Percentiles rank a stretch among this genome's conserved stretches.
Evolutionary conservation across 257 asterid species (phyloP).

Genomic region (Solanum pennellii): DNA sequence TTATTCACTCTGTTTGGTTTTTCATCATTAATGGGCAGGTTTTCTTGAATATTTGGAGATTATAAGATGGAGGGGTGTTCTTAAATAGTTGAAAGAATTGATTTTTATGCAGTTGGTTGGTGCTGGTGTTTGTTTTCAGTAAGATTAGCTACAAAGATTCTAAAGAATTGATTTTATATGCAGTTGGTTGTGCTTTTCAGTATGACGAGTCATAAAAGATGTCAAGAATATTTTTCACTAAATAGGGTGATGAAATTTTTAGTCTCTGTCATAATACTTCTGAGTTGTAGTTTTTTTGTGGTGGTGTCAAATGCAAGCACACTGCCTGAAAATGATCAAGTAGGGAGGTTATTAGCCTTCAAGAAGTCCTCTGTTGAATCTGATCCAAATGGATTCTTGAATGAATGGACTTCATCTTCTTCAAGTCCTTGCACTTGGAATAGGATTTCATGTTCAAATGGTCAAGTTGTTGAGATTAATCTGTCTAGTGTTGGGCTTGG

Average conservation of each 20-base stretch:
- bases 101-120: constrained; percentile 25
- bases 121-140: constrained; percentile 2
- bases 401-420: constrained; percentile 47
- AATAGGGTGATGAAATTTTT: constrained; percentile 17
- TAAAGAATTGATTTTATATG: constrained; percentile 25
- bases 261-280: constrained; percentile 19
- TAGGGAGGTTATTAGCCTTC: constrained; percentile 37
- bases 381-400: constrained; percentile 52
- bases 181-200: constrained; percentile 7
- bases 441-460: constrained; percentile 65
- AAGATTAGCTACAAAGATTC: not conserved
- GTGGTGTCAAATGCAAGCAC: constrained; percentile 27
- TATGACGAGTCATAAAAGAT: constrained; percentile 17
- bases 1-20: not conserved
- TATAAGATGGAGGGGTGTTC: not conserved
- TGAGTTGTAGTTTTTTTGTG: constrained; percentile 21
- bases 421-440: constrained; percentile 57
- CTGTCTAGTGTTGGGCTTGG: constrained; percentile 45
- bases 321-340: constrained; percentile 26
- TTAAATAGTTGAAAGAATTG: not conserved
- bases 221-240: not conserved
- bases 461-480: constrained; percentile 41
- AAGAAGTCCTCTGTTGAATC: constrained; percentile 47
- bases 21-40: not conserved
- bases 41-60: not conserved